Base-by-base conservation (phyloP, 2,329 filamentous ascomycete species). In the Fusarium xyrophilum region DNA sequence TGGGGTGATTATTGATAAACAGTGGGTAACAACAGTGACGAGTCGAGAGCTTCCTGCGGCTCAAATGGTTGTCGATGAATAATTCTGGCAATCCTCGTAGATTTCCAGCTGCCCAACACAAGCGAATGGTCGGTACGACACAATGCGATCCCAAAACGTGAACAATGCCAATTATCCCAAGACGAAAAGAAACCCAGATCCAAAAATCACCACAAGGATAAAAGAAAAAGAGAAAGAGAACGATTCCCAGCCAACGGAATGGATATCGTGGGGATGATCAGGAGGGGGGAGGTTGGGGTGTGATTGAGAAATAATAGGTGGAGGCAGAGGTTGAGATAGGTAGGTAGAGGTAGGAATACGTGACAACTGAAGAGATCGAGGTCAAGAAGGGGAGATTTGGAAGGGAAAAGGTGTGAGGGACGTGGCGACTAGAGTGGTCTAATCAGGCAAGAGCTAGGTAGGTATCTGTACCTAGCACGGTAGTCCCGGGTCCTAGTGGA, bases 391-490 rank as follows among this genome's bases (percentile, higher is more conserved):
- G 66, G 63, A 55, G 61, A 65, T 48, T 62, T 27, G 25, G 60
- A 50, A 57, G 27, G 48, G 57, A 60, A 60, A 52, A 54, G 56
- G 63, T 62, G 56, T 46, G 60, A 65, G 47, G 50, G 67, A 65
- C 62, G 63, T 56, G 65, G 50, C 50, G 48, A 68, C 64, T 56
- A 58, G 67, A 52, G 56, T 65, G 46, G 43, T 42, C 64, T 47
- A 65, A 70, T 70, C 67, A 68, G 67, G 67, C 68, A 70, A 70
- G 67, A 56, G 43, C 64, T 59, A 30, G 39, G 67, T 70, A 70
- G 60, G 67, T 70, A 70, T 67, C 67, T 70, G 67, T 70, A 70
- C 67, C 63, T 68, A 70, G 67, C 53, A 61, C 63, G 67, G 63
- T 68, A 70, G 63, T 65, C 67, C 67, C 54, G 61, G 67, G 55